Conservation (phyloP, 257 asterid species). For the Solanum etuberosum region DNA sequence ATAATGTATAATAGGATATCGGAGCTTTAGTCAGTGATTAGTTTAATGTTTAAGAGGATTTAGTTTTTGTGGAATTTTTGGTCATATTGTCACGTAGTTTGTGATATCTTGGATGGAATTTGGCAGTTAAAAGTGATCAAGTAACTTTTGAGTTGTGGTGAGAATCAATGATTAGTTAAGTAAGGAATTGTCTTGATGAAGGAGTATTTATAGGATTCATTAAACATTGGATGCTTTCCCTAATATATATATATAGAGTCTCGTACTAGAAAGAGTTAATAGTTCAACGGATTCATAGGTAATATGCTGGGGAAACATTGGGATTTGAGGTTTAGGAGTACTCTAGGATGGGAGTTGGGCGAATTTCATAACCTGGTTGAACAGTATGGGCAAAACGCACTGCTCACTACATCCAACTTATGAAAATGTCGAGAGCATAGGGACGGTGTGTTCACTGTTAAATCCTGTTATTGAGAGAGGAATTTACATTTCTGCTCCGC, state of each 20-base stretch:
- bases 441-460: neutral
- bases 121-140: neutral
- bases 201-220: neutral
- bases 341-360: neutral
- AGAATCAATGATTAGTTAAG: neutral
- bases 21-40: neutral
- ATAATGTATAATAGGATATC: neutral
- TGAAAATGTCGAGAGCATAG: neutral
- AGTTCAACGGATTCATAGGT: neutral
- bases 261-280: neutral
- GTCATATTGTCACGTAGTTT: neutral
- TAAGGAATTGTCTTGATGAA: neutral
- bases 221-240: neutral
- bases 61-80: neutral
- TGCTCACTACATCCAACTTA: neutral
- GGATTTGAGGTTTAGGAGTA: neutral
- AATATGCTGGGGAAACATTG: neutral
- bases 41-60: neutral
- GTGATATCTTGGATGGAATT: neutral
- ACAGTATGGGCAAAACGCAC: neutral
- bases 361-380: neutral
- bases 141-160: neutral
- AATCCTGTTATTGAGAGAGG: neutral
- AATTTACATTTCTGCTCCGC: neutral
- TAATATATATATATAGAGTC: neutral